phyloP scores from a whole-genome alignment of 169 alveolate genomes.

The Cryptosporidium felis region DNA sequence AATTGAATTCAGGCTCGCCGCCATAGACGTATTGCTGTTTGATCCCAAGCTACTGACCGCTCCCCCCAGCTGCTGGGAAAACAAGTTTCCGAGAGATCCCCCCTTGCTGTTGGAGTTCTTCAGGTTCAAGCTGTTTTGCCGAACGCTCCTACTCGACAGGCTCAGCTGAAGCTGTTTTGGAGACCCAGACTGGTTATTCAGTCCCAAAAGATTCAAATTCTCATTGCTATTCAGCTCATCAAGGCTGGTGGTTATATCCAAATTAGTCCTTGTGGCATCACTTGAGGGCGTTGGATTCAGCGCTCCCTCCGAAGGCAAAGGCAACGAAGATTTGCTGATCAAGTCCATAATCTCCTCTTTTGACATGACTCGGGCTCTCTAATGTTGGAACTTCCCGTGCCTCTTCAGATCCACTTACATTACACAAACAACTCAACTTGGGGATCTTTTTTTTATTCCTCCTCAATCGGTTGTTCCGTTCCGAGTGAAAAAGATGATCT shows the following conservation, averaged over 20 bases:
- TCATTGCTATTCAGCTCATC: background rate
- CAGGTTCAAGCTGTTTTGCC: background rate
- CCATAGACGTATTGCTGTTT: background rate
- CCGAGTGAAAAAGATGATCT: too few relatives aligned
- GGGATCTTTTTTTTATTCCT: too few relatives aligned
- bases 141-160: background rate
- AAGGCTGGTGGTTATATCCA: conserved; percentile 11
- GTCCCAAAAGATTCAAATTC: conserved; percentile 20
- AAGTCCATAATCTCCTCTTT: background rate
- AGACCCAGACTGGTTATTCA: background rate
- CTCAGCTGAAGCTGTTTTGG: conserved; percentile 1
- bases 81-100: conserved; percentile 10
- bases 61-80: conserved; percentile 10
- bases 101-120: background rate
- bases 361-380: background rate
- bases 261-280: background rate
- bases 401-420: too few relatives aligned
- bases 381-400: background rate
- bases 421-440: too few relatives aligned
- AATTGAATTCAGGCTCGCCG: conserved; percentile 1
- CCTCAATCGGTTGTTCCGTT: too few relatives aligned
- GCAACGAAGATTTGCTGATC: background rate
- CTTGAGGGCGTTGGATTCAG: background rate
- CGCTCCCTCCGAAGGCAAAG: background rate
- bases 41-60: background rate